Evolutionary conservation across 352 stramenopile species (phyloP).

Genomic region (Phytopythium cucurbitacearum): DNA sequence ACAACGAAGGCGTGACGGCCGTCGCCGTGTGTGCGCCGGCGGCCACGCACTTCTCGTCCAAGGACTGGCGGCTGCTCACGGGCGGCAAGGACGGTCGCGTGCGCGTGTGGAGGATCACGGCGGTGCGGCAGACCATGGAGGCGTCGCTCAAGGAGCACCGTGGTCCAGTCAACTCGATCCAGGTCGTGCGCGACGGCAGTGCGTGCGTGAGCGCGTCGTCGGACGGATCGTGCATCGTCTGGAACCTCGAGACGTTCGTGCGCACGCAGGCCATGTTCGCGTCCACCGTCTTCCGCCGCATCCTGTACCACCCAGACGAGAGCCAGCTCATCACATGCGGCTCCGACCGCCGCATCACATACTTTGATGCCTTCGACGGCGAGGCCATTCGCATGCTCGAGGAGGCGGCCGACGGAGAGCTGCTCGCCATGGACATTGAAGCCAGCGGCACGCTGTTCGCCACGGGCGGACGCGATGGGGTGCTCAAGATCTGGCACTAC

Average conservation of each 20-base stretch:
- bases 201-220: slow-evolving; percentile 75
- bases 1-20: slow-evolving; percentile 93
- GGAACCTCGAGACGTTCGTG: slow-evolving; percentile 92
- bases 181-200: slow-evolving; percentile 66
- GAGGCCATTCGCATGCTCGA: slow-evolving; percentile 93
- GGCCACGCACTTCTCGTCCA: slow-evolving; percentile 9
- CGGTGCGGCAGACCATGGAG: slow-evolving; percentile 92
- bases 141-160: slow-evolving; percentile 95
- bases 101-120: slow-evolving; percentile 91
- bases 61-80: slow-evolving; percentile 90
- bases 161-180: slow-evolving; percentile 90
- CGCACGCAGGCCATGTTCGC: slow-evolving; percentile 95
- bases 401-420: slow-evolving; percentile 84
- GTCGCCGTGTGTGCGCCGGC: slow-evolving; percentile 87
- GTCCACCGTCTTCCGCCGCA: slow-evolving; percentile 91
- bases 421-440: slow-evolving; percentile 94
- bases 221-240: slow-evolving; percentile 94
- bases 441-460: slow-evolving; percentile 87
- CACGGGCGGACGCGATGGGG: slow-evolving; percentile 86
- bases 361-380: slow-evolving; percentile 95
- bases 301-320: slow-evolving; percentile 96
- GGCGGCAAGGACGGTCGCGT: slow-evolving; percentile 93
- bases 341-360: slow-evolving; percentile 94
- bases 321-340: slow-evolving; percentile 95
- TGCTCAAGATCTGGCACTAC: slow-evolving; percentile 96